Evolutionary conservation across 73 alveolate genomes (phyloP), one percentile per base, ranked within the genome.

Genomic region (Paramecium sexaurelia): DNA sequence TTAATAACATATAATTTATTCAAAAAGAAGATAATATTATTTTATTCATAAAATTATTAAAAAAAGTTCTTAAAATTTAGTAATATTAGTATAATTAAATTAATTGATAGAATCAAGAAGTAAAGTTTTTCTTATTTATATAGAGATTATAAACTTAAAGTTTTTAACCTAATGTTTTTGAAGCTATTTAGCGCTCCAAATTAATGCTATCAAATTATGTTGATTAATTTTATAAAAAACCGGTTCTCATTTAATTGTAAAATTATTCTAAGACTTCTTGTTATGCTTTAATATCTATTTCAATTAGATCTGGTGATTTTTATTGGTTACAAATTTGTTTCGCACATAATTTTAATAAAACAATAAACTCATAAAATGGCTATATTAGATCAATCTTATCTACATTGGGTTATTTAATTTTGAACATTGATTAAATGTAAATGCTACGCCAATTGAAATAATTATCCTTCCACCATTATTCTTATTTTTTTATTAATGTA

Each of bases 391-490:
- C 83, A 1, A 61, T 32, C 26, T 32, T 26, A 9, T 61, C 83
- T 22, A 61, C 87, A 13, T 29, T 9, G 1, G 87, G 87, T n/a
- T 22, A 27, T 39, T 32, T 29, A 35, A 73, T 36, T 36, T 73
- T 39, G 17, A 73, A 73, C 55, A 73, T 33, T 6, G 87, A 11
- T 36, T 36, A 17, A 3, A 73, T 73, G 19, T 73, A 73, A 17
- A 27, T 73, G 33, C 66, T 73, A 11, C 87, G 4, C 87, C 87
- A 73, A 27, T 73, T 20, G 67, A 73, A 73, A 73, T 73, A 73
- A 36, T 73, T 35, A 73, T 73, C 87, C 15, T 73, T 39, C 87
- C 87, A 73, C 87, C 87, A 73, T 35, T 36, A 8, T 39, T 36
- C 33, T 7, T 73, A 33, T 73, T 39, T 39, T 13, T 10, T 17